Evolutionary conservation across 2,329 filamentous ascomycete species (phyloP), one percentile per base, ranked within the genome.

Genomic region (Falciphora oryzae): DNA sequence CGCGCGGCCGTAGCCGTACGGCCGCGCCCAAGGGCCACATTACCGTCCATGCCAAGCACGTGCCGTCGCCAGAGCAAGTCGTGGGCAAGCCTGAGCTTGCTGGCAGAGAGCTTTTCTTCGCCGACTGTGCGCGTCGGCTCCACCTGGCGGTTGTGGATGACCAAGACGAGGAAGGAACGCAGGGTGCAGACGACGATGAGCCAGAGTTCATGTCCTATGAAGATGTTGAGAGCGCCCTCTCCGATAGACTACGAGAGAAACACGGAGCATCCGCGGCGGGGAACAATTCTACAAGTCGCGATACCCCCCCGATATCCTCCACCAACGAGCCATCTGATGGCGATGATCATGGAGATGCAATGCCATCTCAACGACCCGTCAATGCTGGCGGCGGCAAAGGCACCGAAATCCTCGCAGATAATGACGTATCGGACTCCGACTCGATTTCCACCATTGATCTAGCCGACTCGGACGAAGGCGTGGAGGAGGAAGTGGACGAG

Each of bases 1-100:
- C 85, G 90, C 60, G 85, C 89, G 0, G 80, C 86, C 0, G 77
- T 95, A 0, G 90, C 89, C 70, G 84, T 92, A 65, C 85, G 89
- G 83, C 85, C 73, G 44, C 22, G 44, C 8, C 44, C 18, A n/a
- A n/a, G 22, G 89, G 89, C 2, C 83, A 92, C 57, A 76, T 92
- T 29, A 82, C 87, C 63, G 80, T 86, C 4, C 81, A 79, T 68
- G 74, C 68, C 11, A 65, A 66, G 8, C 65, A 69, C 25, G 70
- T 75, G 29, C 66, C 73, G 4, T 65, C 68, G 1, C 70, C 73
- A 1, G 70, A 70, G 4, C 66, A 69, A 5, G 67, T 76, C 6
- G 77, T 85, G 3, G 75, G 74, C 57, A 68, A 66, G 5, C 75
- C 77, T 35, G 84, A 87, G 66, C 83, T 83, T 2, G 71, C 68